Conservation (phyloP, 257 asterid genomes). For the Solanum sejunctum region DNA sequence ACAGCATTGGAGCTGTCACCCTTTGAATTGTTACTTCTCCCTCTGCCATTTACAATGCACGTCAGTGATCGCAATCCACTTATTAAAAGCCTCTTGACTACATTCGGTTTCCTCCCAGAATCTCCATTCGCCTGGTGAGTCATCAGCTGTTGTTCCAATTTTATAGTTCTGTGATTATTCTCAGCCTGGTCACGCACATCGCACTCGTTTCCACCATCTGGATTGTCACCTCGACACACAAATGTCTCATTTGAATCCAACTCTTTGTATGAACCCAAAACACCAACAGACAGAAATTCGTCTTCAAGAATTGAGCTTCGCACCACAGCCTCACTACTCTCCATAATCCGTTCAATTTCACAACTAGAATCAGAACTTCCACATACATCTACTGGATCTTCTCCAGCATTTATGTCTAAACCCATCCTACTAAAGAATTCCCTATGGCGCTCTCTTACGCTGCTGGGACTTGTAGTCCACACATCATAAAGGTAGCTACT, state of each 20-base stretch:
- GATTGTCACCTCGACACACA: slow-evolving; percentile 10
- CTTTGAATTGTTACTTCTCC: slow-evolving; percentile 12
- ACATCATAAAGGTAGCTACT: slow-evolving; percentile 31
- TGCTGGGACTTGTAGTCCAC: slow-evolving; percentile 57
- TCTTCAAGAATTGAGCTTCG: slow-evolving; percentile 32
- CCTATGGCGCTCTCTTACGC: slow-evolving; percentile 59
- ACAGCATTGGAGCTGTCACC: neutral
- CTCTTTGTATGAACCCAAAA: slow-evolving; percentile 11
- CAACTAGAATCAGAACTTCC: slow-evolving; percentile 6
- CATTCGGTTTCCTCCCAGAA: slow-evolving; percentile 15
- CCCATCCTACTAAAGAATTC: slow-evolving; percentile 55
- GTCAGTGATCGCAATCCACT: slow-evolving; percentile 44
- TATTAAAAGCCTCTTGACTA: slow-evolving; percentile 39
- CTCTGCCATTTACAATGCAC: slow-evolving; percentile 24
- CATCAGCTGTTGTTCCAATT: slow-evolving; percentile 1
- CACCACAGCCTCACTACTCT: slow-evolving; percentile 37
- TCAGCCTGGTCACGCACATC: slow-evolving; percentile 9
- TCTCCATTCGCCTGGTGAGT: slow-evolving; percentile 9
- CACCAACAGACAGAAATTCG: slow-evolving; percentile 7
- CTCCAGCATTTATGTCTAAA: slow-evolving; percentile 9
- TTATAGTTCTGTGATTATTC: neutral
- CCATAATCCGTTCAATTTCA: slow-evolving; percentile 28
- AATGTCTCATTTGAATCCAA: slow-evolving; percentile 15
- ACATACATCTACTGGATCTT: neutral
- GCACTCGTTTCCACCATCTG: slow-evolving; percentile 12